phyloP scores from a whole-genome alignment of 202 grass and related monocot genomes.

The Saccharum hybrid region DNA sequence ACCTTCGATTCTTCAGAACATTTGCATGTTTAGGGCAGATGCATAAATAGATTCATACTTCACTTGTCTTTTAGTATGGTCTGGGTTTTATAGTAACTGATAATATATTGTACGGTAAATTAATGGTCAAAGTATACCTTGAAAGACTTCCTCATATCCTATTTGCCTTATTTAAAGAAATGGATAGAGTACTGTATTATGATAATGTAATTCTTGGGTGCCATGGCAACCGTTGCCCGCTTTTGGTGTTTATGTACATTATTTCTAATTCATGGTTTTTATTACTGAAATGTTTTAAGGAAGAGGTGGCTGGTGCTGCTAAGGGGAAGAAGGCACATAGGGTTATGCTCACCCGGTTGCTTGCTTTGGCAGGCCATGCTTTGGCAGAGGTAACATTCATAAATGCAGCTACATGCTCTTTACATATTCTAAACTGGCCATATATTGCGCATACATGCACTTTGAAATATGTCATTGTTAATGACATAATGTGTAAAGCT shows the following conservation, averaged over 20 bases:
- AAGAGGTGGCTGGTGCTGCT: constrained; percentile 46
- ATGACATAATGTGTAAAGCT: constrained; percentile 13
- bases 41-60: neutral
- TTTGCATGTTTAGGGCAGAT: neutral
- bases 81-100: neutral
- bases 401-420: constrained; percentile 22
- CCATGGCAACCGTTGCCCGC: neutral
- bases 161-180: too few species aligned
- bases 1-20: neutral
- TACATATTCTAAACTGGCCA: neutral
- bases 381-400: constrained; percentile 80
- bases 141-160: too few species aligned
- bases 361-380: constrained; percentile 75
- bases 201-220: constrained; percentile 4
- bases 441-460: neutral
- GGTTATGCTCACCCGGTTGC: constrained; percentile 78
- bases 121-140: neutral
- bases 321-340: constrained; percentile 53
- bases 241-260: constrained; percentile 24
- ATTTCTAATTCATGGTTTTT: constrained; percentile 7
- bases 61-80: neutral
- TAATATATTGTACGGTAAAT: neutral
- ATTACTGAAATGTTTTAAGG: constrained; percentile 54
- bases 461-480: constrained; percentile 6
- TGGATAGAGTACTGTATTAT: neutral